Evolutionary conservation across 345 rosid species (phyloP).

Genomic region (Xanthoceras sorbifolium): DNA sequence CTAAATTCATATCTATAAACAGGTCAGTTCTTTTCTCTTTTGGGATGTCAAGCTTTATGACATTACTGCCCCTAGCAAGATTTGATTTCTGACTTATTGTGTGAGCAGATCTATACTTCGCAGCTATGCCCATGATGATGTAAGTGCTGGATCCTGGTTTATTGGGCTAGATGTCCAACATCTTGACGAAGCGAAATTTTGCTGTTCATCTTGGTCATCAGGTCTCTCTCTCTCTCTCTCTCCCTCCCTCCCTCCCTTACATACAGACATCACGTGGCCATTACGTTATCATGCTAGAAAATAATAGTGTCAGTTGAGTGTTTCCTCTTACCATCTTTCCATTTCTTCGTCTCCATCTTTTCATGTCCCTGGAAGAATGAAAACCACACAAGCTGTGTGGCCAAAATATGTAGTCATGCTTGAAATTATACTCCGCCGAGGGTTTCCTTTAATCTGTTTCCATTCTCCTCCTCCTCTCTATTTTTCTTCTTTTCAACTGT

Average conservation of each 20-base stretch:
- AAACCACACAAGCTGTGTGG: neutral
- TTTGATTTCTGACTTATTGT: slow-evolving; percentile 7
- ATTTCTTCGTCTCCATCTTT: neutral
- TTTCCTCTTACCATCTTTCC: neutral
- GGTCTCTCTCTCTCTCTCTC: slow-evolving; percentile 39
- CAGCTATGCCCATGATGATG: slow-evolving; percentile 70
- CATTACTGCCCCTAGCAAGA: neutral
- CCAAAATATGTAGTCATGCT: neutral
- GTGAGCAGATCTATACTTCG: slow-evolving; percentile 59
- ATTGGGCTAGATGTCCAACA: slow-evolving; percentile 70
- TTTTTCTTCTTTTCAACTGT: too few species aligned
- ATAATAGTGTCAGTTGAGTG: neutral
- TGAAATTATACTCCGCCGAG: neutral
- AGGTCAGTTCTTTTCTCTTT: slow-evolving; percentile 43
- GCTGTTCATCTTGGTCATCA: slow-evolving; percentile 77
- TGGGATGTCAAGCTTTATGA: neutral
- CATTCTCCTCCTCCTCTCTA: too few species aligned
- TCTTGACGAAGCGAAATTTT: slow-evolving; percentile 67
- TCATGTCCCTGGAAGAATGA: neutral
- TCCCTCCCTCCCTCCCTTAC: neutral
- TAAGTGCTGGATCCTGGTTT: slow-evolving; percentile 81
- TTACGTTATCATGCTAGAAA: neutral
- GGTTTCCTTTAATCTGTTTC: neutral
- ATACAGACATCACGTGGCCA: neutral
- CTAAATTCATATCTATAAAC: slow-evolving; percentile 67